Conservation (phyloP, 352 stramenopile species). For the Thraustotheca clavata region DNA sequence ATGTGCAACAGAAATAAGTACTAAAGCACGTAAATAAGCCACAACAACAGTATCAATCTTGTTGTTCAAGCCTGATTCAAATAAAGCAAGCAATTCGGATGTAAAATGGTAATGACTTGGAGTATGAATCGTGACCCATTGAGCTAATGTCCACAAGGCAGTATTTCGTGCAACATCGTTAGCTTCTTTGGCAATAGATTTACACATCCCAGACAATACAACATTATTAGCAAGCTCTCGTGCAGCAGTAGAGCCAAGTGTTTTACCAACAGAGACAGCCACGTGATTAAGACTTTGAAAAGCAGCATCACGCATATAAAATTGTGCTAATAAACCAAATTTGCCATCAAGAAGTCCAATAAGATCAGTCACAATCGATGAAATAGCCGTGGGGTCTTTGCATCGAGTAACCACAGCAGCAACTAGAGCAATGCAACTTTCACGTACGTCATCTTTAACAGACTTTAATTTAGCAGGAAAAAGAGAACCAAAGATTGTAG, state of each 20-base stretch:
- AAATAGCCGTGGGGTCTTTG: slow-evolving; percentile 39
- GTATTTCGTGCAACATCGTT: slow-evolving; percentile 73
- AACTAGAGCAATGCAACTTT: slow-evolving; percentile 38
- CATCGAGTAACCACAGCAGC: slow-evolving; percentile 44
- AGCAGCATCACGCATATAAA: slow-evolving; percentile 72
- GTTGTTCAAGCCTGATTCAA: slow-evolving; percentile 55
- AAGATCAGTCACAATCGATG: slow-evolving; percentile 47
- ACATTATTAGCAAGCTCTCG: slow-evolving; percentile 37
- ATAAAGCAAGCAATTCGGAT: slow-evolving; percentile 28
- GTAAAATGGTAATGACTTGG: slow-evolving; percentile 27
- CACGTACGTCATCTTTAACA: slow-evolving; percentile 71
- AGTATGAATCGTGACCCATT: slow-evolving; percentile 56
- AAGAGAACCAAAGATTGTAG: slow-evolving; percentile 55
- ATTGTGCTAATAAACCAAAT: slow-evolving; percentile 78
- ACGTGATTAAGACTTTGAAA: slow-evolving; percentile 60
- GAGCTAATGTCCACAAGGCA: slow-evolving; percentile 57
- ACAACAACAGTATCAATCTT: slow-evolving; percentile 62
- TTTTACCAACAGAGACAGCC: slow-evolving; percentile 26
- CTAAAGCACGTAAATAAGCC: slow-evolving; percentile 50
- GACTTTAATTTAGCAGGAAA: slow-evolving; percentile 67
- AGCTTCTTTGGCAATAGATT: slow-evolving; percentile 72
- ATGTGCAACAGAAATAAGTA: slow-evolving; percentile 33
- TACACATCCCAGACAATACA: slow-evolving; percentile 48
- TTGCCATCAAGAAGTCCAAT: slow-evolving; percentile 63
- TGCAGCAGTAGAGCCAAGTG: slow-evolving; percentile 25